Evolutionary conservation across 2,329 filamentous ascomycete genomes (phyloP).

Genomic region (Ceratocystiopsis sp.): DNA sequence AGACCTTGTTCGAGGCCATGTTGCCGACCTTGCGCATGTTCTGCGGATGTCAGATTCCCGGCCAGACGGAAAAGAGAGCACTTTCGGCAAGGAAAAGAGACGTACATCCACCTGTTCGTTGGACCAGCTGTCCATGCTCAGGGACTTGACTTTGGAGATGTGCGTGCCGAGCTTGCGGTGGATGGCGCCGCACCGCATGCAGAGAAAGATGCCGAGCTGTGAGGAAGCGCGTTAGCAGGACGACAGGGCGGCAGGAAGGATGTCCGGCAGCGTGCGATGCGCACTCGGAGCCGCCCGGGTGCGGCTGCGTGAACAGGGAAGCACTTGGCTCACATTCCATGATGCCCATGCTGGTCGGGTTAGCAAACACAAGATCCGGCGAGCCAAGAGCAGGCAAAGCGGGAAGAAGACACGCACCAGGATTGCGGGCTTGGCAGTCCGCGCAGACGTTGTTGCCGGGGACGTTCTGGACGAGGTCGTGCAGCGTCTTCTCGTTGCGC

Average conservation of each 20-base stretch:
- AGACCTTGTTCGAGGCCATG: slow-evolving; percentile 64
- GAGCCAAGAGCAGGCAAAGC: neutral
- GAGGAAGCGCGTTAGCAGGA: neutral
- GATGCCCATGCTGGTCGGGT: slow-evolving; percentile 67
- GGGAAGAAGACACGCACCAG: slow-evolving; percentile 42
- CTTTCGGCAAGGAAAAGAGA: slow-evolving; percentile 3
- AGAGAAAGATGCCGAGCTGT: slow-evolving; percentile 86
- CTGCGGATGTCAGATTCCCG: slow-evolving; percentile 24
- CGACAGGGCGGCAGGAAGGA: neutral
- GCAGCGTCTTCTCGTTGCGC: slow-evolving; percentile 83
- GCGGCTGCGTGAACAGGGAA: too few relatives aligned
- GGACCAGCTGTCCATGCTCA: slow-evolving; percentile 97
- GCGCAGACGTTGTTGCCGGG: slow-evolving; percentile 88
- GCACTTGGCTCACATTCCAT: slow-evolving; percentile 51
- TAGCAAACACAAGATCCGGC: slow-evolving; percentile 3
- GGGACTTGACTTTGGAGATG: slow-evolving; percentile 94
- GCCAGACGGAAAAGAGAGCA: neutral
- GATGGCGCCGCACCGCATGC: slow-evolving; percentile 89
- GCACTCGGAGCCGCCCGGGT: too few relatives aligned
- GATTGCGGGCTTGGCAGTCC: slow-evolving; percentile 81
- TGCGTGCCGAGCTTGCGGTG: slow-evolving; percentile 96
- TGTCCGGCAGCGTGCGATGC: too few relatives aligned
- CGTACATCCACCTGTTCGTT: slow-evolving; percentile 89
- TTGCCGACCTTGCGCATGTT: slow-evolving; percentile 94
- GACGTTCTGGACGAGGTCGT: slow-evolving; percentile 69